Base-by-base conservation (phyloP, 495 filamentous ascomycete species). In the Penicillium desertorum region DNA sequence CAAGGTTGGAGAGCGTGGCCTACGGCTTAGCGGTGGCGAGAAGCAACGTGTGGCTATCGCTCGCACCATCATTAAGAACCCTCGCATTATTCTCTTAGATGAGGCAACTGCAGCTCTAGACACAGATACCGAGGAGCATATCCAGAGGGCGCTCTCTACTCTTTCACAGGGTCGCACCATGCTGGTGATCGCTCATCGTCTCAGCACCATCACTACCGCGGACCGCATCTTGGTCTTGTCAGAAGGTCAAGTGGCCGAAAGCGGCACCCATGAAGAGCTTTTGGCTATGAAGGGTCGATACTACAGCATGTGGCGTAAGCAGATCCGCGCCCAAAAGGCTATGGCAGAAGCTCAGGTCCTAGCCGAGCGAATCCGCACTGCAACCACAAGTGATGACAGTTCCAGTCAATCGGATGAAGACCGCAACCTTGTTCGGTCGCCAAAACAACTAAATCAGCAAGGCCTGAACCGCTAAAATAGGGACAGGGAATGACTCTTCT, bases 21-120 rank as follows among this genome's bases (percentile, higher is more conserved):
- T 98, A 12, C 86, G 93, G 8, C 83, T 98, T 9, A 96, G 90
- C 48, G 94, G 94, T 19, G 94, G 94, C 36, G 94, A 98, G 75
- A 96, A 96, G 72, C 94, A 98, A 72, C 89, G 94, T 30, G 91
- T 98, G 41, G 94, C 94, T 9, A 98, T 98, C 67, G 95, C 94
- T 45, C 87, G 94, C 42, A 96, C 94, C 12, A 96, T 98, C 55
- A 78, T 98, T 51, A 98, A 98, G 72, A 88, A 96, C 63, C 94
- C 94, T 17, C 89, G 88, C 37, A 92, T 98, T 60, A 97, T 98
- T 69, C 88, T 98, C 67, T 76, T 98, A 16, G 94, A 98, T 67
- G 94, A 98, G 73, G 94, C 94, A 7, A 98, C 94, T 0, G 95
- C 94, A 32, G 94, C 94, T 3, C 80, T 98, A 17, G 94, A 98